phyloP scores from a whole-genome alignment of 108 stramenopile species.

The Conticribra guillardii region DNA sequence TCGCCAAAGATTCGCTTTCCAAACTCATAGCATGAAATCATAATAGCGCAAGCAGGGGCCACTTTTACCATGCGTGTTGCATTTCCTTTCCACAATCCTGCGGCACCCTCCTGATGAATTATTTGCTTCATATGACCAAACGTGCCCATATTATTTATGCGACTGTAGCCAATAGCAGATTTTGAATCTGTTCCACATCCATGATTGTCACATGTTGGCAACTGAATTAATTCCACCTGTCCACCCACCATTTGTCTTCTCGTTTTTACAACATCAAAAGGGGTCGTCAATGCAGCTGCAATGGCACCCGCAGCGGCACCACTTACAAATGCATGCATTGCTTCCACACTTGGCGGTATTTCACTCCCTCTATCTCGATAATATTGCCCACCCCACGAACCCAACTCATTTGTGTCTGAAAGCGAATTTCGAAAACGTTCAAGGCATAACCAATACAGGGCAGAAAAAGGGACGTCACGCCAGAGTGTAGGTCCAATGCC shows the following conservation, averaged over 20 bases:
- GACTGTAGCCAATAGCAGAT: constrained; percentile 7
- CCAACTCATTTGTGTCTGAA: background rate
- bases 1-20: constrained; percentile 74
- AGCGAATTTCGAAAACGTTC: constrained; percentile 58
- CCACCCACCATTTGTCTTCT: constrained; percentile 66
- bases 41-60: constrained; percentile 90
- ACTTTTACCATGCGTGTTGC: constrained; percentile 85
- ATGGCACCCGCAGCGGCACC: constrained; percentile 82
- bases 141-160: constrained; percentile 18
- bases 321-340: constrained; percentile 69
- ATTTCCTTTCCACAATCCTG: constrained; percentile 86
- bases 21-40: constrained; percentile 93
- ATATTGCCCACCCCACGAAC: constrained; percentile 15
- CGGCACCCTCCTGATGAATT: constrained; percentile 56
- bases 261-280: constrained; percentile 97
- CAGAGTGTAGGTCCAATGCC: constrained; percentile 89
- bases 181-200: background rate
- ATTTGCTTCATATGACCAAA: constrained; percentile 52
- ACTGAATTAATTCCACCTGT: background rate
- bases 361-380: constrained; percentile 3
- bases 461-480: constrained; percentile 95
- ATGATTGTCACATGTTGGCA: background rate
- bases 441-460: constrained; percentile 90
- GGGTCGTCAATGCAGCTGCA: constrained; percentile 92
- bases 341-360: constrained; percentile 25